Evolutionary conservation across 441 rosid species (phyloP).

Genomic region (California macrophylla): DNA sequence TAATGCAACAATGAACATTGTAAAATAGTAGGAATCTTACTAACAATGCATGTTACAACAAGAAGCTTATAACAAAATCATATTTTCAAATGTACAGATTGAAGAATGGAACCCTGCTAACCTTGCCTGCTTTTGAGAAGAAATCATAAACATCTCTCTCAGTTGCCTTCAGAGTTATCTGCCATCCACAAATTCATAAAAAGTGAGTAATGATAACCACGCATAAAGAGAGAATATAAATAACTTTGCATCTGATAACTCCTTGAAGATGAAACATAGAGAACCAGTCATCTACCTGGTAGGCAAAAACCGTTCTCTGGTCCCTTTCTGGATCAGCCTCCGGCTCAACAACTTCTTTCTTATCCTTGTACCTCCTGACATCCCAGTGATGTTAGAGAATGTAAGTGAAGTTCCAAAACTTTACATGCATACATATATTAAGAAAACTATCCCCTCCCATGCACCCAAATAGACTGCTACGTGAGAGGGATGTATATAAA

Average conservation of each 20-base stretch:
- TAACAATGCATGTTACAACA: background rate
- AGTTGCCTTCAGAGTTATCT: slow-evolving; percentile 90
- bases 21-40: background rate
- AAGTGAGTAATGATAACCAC: slow-evolving; percentile 1
- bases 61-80: background rate
- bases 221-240: background rate
- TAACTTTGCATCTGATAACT: background rate
- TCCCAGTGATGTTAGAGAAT: background rate
- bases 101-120: slow-evolving; percentile 23
- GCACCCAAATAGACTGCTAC: background rate
- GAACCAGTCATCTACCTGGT: slow-evolving; percentile 45
- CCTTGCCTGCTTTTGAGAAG: slow-evolving; percentile 94
- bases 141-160: slow-evolving; percentile 89
- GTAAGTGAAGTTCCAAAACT: background rate
- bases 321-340: slow-evolving; percentile 96
- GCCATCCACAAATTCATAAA: slow-evolving; percentile 19
- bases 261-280: slow-evolving; percentile 8
- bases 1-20: background rate
- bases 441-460: background rate
- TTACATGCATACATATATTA: background rate
- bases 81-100: background rate
- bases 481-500: background rate
- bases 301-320: slow-evolving; percentile 90
- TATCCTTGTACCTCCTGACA: slow-evolving; percentile 62
- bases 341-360: slow-evolving; percentile 65